Base-by-base conservation (phyloP, 2,329 filamentous ascomycete species). In the Knoxdaviesia capensis region DNA sequence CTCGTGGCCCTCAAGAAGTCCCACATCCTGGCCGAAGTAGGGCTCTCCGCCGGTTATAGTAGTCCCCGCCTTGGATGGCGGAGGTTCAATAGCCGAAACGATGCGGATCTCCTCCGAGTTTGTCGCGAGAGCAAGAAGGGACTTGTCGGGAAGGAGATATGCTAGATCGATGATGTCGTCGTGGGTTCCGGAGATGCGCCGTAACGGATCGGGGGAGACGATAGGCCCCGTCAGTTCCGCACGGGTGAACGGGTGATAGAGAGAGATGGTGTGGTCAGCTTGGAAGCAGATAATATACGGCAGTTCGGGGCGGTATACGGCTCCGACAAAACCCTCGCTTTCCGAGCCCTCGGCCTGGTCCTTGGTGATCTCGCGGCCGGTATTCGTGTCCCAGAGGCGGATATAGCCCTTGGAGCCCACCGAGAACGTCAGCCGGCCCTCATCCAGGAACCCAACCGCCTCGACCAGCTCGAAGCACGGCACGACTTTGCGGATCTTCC, bases 161-260 rank as follows among this genome's bases (percentile, higher is more conserved):
- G 80, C 82, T 33, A 98, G 64, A 54, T 98, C 92, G 50, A 98
- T 94, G 41, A 98, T 86, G 57, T 98, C 90, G 56, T 98, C 92
- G 57, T 96, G 86, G 6, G 90, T 94, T 42, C 90, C 92, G 5
- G 88, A 94, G 49, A 98, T 92, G 38, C 85, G 74, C 49, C 82
- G 75, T 38, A 82, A 69, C 1, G 61, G 81, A 54, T 59, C 63
- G 51, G 54, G 66, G 50, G 45, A 61, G 28, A 43, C 29, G 32
- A 9, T 28, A 6, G 43, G 34, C 9, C 36, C 34, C 7, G 39
- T 33, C 20, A 10, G 9, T 31, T 47, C 36, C 48, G 52, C 53
- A 45, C 59, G 53, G 46, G 60, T 53, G 37, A 56, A 49, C 40
- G 54, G 56, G 45, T 53, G 68, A 56, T 88, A 85, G 32, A 94